Base-by-base conservation (phyloP, 2,329 filamentous ascomycete genomes). In the Verticillium isaacii region DNA sequence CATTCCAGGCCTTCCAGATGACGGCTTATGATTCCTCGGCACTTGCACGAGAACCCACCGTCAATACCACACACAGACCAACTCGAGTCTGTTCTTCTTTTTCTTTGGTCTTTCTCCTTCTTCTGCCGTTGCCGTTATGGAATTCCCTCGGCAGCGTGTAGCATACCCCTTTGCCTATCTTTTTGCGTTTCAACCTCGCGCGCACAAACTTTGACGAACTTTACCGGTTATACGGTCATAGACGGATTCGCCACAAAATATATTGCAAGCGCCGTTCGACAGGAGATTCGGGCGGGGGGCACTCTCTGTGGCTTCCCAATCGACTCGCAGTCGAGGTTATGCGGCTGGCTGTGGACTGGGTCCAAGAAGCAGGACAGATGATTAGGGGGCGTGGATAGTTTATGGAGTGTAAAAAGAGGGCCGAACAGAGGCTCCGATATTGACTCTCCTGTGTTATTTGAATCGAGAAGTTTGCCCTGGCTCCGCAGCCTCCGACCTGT, bases 141-240 rank as follows among this genome's bases (percentile, higher is more conserved):
- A 59, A 39, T 62, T 62, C 56, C 57, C 69, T 68, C 63, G 72
- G 71, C 66, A 69, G 64, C 70, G 69, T 25, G 45, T 71, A 73
- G 69, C 73, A 75, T 75, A 75, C 73, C 73, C 73, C 68, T 64
- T 62, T 68, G 60, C 56, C 60, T 58, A 56, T 62, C 50, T 65
- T 64, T 60, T 61, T n/a, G 45, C 45, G 45, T 50, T 50, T 23
- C 45, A 50, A 23, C 19, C 45, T n/a, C 19, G 19, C 45, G 37
- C 56, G 23, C 19, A 50, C 45, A 50, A 63, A 60, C 45, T 57
- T 65, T 65, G 61, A 65, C 59, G 64, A 65, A 64, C 64, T 65
- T 59, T 57, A 61, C 61, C 50, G 58, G 57, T 60, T 61, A 62
- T 45, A 59, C 57, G 62, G 59, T 63, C 57, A 41, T 58, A 50